phyloP scores from a whole-genome alignment of 805 yeast genomes.

The Kazachstania bromeliacearum region DNA sequence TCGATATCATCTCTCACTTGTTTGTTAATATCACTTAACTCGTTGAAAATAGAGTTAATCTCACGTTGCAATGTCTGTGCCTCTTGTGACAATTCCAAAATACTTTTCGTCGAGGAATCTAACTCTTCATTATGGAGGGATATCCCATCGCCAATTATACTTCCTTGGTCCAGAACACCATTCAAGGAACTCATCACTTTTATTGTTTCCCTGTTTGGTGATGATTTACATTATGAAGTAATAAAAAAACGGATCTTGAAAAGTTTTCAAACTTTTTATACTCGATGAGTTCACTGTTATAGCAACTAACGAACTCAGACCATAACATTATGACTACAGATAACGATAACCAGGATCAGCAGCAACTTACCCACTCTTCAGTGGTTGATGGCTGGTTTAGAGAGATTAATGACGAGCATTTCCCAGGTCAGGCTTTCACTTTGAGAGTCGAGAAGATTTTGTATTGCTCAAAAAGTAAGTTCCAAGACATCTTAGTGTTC shows the following conservation, averaged over 20 bases:
- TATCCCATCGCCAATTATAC: too few species aligned
- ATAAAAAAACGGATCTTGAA: too few species aligned
- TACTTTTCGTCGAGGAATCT: too few species aligned
- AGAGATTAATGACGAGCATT: slow-evolving; percentile 58
- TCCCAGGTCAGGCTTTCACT: slow-evolving; percentile 82
- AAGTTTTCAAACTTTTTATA: too few species aligned
- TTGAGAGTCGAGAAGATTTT: slow-evolving; percentile 54
- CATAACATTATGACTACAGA: too few species aligned
- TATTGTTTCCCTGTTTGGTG: too few species aligned
- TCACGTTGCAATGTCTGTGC: slow-evolving; percentile 18
- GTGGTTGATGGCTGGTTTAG: slow-evolving; percentile 69
- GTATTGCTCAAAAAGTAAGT: slow-evolving; percentile 57
- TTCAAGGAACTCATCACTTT: neutral
- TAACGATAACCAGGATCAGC: too few species aligned
- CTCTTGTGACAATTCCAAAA: slow-evolving; percentile 1
- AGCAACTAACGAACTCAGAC: too few species aligned
- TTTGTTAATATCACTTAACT: slow-evolving; percentile 15
- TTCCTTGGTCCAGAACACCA: too few species aligned
- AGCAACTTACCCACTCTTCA: slow-evolving; percentile 20
- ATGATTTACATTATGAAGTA: too few species aligned
- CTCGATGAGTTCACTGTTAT: too few species aligned
- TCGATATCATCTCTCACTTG: slow-evolving; percentile 22
- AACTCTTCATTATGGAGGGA: too few species aligned
- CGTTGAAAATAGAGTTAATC: slow-evolving; percentile 14
- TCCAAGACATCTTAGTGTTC: slow-evolving; percentile 77